Base-by-base conservation (phyloP, 2,329 filamentous ascomycete species). In the Metarhizium anisopliae region DNA sequence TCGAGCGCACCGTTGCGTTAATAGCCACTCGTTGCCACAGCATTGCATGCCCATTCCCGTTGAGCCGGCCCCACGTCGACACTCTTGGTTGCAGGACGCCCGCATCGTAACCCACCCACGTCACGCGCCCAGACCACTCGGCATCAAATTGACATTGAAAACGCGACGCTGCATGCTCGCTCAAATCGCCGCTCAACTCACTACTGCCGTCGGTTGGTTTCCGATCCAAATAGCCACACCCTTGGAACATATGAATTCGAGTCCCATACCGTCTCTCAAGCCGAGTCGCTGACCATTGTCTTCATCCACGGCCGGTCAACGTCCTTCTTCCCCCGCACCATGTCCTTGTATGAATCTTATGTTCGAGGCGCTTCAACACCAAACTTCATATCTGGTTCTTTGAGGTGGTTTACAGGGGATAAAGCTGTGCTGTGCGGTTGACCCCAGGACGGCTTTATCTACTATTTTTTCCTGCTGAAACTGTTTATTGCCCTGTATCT, bases 331-430 rank as follows among this genome's bases (percentile, higher is more conserved):
- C 25, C 49, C 32, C 53, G 43, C 53, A 50, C 50, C 45, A 57
- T 56, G 55, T 56, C 43, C 47, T 42, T 30, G 35, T 32, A 40
- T 25, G 32, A 8, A 35, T 52, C 35, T 5, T 16, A 5, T 40
- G 5, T 13, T 7, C 38, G 52, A 38, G 52, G 50, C 30, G 30
- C 16, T 43, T 30, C 18, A 45, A 32, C 56, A 40, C 47, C 50
- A 53, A 18, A 49, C 1, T 40, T 47, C 45, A 55, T 20, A 36
- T 32, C 47, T 50, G 53, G 30, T 36, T 57, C 55, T 56, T 47
- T 32, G 42, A 47, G 8, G 14, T 35, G 3, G 45, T 35, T n/a
- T 4, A 32, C 13, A 25, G 29, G 35, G 11, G 47, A 43, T 50
- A 57, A 36, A 38, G 36, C 16, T 30, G 20, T 35, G 10, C 32